Percentiles rank a stretch among this genome's conserved stretches.
Evolutionary conservation across 2,329 filamentous ascomycete genomes (phyloP).

Genomic region (Phialophora verrucosa): DNA sequence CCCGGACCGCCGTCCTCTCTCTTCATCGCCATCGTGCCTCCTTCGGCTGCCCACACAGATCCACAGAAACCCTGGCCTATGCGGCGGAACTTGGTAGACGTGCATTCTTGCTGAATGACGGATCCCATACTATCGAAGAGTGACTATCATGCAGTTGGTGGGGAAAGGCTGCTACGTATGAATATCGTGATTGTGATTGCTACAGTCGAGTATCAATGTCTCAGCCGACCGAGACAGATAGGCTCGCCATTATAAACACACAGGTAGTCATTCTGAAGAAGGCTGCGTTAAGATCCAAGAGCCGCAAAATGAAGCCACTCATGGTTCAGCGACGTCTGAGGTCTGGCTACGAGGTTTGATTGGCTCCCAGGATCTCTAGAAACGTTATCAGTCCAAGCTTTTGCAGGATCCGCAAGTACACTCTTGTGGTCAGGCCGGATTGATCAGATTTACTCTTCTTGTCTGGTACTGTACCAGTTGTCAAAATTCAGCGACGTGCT

Average conservation of each 20-base stretch:
- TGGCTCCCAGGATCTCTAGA: not conserved
- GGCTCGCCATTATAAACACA: not conserved
- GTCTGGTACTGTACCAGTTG: too few relatives aligned
- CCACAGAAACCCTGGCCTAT: slow-evolving; percentile 46
- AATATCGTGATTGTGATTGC: not conserved
- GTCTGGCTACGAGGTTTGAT: not conserved
- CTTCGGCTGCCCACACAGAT: slow-evolving; percentile 42
- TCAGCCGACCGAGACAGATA: not conserved
- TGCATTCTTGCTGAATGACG: not conserved
- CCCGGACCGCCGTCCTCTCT: slow-evolving; percentile 45
- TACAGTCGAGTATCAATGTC: not conserved
- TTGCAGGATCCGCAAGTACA: not conserved
- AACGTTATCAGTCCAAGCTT: not conserved
- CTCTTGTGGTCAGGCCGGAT: too few relatives aligned
- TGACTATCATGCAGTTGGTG: not conserved
- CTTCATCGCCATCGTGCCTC: slow-evolving; percentile 41
- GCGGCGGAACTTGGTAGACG: slow-evolving; percentile 31
- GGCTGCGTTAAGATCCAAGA: not conserved
- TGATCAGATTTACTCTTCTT: too few relatives aligned
- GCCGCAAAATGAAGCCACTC: not conserved
- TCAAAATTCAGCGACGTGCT: too few relatives aligned
- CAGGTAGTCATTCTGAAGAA: not conserved
- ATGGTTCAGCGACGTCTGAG: not conserved
- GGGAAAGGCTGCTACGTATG: not conserved
- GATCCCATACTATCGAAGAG: not conserved